Evolutionary conservation across 768 basidiomycete species (phyloP).

Genomic region (Lactifluus piperatus): DNA sequence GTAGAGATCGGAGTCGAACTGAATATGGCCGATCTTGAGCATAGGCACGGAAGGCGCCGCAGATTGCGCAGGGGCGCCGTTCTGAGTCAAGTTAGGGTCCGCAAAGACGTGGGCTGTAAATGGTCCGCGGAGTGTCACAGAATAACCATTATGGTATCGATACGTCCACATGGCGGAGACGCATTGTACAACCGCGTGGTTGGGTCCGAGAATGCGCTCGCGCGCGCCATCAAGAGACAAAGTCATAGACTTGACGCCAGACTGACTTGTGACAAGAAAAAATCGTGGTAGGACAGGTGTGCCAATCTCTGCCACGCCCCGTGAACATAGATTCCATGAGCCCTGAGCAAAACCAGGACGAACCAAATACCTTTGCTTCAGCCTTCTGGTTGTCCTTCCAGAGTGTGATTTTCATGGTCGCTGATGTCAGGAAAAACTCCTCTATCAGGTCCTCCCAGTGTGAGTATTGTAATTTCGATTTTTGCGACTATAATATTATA

Average conservation of each 20-base stretch:
- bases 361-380: slow-evolving; percentile 81
- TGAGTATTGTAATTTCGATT: slow-evolving; percentile 53
- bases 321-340: not conserved
- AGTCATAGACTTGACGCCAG: slow-evolving; percentile 78
- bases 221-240: slow-evolving; percentile 68
- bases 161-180: slow-evolving; percentile 72
- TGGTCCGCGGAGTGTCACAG: slow-evolving; percentile 66
- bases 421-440: slow-evolving; percentile 63
- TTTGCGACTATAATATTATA: slow-evolving; percentile 29
- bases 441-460: slow-evolving; percentile 61
- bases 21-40: slow-evolving; percentile 64
- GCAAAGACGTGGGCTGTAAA: slow-evolving; percentile 53
- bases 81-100: slow-evolving; percentile 22
- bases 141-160: slow-evolving; percentile 71
- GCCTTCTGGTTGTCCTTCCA: slow-evolving; percentile 77
- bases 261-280: slow-evolving; percentile 79
- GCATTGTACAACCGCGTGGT: slow-evolving; percentile 54
- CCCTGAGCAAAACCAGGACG: slow-evolving; percentile 23
- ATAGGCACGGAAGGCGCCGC: slow-evolving; percentile 19
- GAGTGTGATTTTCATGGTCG: slow-evolving; percentile 74
- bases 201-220: slow-evolving; percentile 47
- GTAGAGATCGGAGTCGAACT: slow-evolving; percentile 63
- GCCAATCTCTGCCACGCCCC: slow-evolving; percentile 52
- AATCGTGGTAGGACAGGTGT: slow-evolving; percentile 75
- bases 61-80: slow-evolving; percentile 11